Evolutionary conservation across 305 asterid genomes (phyloP), one percentile per base, ranked within the genome.

Genomic region (Fraxinus dipetala): DNA sequence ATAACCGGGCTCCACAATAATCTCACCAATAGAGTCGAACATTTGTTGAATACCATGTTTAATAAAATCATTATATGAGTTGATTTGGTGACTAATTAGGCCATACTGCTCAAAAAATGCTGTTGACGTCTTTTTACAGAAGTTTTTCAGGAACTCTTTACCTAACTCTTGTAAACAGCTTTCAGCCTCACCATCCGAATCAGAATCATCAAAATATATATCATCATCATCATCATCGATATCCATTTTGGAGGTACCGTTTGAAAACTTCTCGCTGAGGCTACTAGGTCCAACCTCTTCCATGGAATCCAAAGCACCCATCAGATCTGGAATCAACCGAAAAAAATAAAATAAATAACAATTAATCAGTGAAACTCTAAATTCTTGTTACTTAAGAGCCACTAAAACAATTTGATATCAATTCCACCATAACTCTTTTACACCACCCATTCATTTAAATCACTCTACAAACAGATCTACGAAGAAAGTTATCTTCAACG

Each of bases 11-110:
- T 92, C 94, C 0, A 96, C 85, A 30, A 43, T 18, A 13, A 96
- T 83, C 89, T 96, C 99, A 14, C 98, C 99, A 22, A 94, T 40
- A 11, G 97, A 96, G 79, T 93, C 94, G 56, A 96, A 92, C 59
- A 96, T 83, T 48, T 88, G 80, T 77, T 96, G 99, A 56, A 94
- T 81, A 63, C 99, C 97, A 83, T 85, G 82, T 14, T 86, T 89
- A 24, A 90, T 77, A 80, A 96, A 96, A 56, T 93, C 92, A n/a
- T 96, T 94, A 78, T 90, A 94, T 2, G 99, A 94, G 82, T 92
- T 91, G 5, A 96, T 89, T 78, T 94, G 99, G 84, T 96, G 99
- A 87, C 97, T 89, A 8, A 96, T 88, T 26, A 96, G 85, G 13
- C 98, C 98, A 81, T 93, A 88, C 31, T 96, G 88, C 65, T 91